Evolutionary conservation across 257 asterid species (phyloP), one percentile per base, ranked within the genome.

Genomic region (Fraxinus cuspidata): DNA sequence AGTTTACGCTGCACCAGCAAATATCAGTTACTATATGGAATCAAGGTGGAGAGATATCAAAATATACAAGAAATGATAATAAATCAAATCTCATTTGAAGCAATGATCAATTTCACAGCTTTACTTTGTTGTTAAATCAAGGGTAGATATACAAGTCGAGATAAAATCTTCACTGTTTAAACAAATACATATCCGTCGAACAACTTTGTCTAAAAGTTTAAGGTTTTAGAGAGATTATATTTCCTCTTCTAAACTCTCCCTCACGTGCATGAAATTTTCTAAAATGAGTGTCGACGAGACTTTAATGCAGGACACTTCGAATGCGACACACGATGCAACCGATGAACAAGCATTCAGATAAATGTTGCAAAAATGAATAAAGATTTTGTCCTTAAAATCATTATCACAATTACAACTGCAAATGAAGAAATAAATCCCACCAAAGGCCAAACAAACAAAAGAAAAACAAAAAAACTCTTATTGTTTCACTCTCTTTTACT

Each of bases 11-110:
- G 84, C 87, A 7, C 84, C 83, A 4, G 74, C 79, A n/a, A 75
- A 85, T 37, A 82, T 74, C 29, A 82, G 86, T 28, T 80, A 85
- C 27, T 82, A 77, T 49, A 82, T 82, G 88, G 88, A 85, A 71
- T 82, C 88, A 1, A 77, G 88, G 6, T 85, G 86, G 83, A 85
- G 77, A 64, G 81, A 82, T 34, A 80, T 85, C 65, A 82, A 83
- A 58, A 78, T 85, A 38, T 85, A 80, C 81, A 83, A 80, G 69
- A 85, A 77, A 76, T 77, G 21, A 68, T 56, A 35, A 60, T 0
- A 27, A 63, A 4, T 27, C 28, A 3, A 16, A 63, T 25, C 32
- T 27, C 35, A 63, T 23, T 25, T 23, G 5, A 63, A 63, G 27
- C 5, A 8, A 63, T 10, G 25, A 19, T 5, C 12, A 21, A 58